These are phyloP conservation scores for Boletus tomentosulus DNA, from an alignment of 768 basidiomycete genomes.

Conservation along the genomic window DNA sequence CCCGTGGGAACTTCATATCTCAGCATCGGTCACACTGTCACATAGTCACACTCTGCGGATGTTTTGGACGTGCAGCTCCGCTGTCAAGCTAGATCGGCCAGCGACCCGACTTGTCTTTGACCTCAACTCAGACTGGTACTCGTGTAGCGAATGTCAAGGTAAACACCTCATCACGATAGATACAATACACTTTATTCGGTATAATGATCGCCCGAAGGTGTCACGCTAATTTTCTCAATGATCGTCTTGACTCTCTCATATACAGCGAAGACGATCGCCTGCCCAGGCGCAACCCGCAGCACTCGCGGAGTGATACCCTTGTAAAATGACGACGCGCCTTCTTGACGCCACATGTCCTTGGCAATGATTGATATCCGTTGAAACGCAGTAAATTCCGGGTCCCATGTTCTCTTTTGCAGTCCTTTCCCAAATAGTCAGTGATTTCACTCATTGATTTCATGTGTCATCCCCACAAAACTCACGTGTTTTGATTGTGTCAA, in stretches of 20 bases:
- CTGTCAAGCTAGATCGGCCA: too few species aligned
- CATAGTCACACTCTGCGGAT: conserved; percentile 12
- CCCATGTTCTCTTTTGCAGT: conserved; percentile 77
- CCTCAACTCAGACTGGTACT: neutral
- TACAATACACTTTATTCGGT: conserved; percentile 48
- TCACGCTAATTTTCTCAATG: conserved; percentile 66
- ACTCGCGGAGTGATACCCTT: conserved; percentile 98
- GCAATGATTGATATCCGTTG: conserved; percentile 78
- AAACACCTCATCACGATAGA: neutral
- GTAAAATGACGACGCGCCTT: conserved; percentile 90
- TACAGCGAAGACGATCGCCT: conserved; percentile 96
- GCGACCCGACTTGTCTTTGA: neutral
- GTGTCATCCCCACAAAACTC: conserved; percentile 22
- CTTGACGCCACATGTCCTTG: conserved; percentile 88
- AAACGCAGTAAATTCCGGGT: conserved; percentile 71
- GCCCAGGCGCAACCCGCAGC: conserved; percentile 92
- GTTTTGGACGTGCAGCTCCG: neutral
- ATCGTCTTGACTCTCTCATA: conserved; percentile 81
- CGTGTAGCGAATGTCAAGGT: too few species aligned
- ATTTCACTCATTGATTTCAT: neutral
- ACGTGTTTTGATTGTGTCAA: conserved; percentile 95
- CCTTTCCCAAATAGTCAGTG: conserved; percentile 39
- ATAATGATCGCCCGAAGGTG: conserved; percentile 58
- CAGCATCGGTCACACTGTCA: conserved; percentile 30
- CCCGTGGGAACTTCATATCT: conserved; percentile 34